Evolutionary conservation across 148 eudicot species (phyloP).

Genomic region (Persicaria tinctoria): DNA sequence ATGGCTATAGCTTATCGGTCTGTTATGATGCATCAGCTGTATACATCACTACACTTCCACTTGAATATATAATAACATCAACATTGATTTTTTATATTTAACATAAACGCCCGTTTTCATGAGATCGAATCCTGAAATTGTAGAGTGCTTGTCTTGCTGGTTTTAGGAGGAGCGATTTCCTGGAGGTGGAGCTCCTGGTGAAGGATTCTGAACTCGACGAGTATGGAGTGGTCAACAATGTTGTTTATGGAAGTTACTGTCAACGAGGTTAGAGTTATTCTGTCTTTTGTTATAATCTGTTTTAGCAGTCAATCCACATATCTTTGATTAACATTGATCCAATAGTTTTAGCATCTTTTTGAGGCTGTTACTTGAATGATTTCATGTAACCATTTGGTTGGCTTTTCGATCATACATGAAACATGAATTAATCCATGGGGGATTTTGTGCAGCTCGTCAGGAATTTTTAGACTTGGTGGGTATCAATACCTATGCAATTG

Average conservation of each 20-base stretch:
- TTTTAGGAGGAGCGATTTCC: conserved; percentile 48
- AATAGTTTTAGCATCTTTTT: no score
- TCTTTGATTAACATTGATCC: no score
- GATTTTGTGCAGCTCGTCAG: conserved; percentile 41
- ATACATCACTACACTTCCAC: no score
- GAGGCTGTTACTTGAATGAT: no score
- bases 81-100: not conserved
- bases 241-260: conserved; percentile 65
- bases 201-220: conserved; percentile 82
- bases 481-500: conserved; percentile 54
- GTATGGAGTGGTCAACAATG: conserved; percentile 93
- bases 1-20: no score
- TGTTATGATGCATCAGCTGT: no score
- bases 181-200: conserved; percentile 61
- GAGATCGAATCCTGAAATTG: no score
- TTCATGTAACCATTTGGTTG: no score
- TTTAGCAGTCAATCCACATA: no score
- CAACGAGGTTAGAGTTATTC: conserved; percentile 54
- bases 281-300: not conserved
- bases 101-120: not conserved
- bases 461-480: conserved; percentile 69
- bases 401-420: no score
- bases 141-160: not conserved
- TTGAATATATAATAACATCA: no score
- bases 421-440: no score